These are phyloP conservation scores for Nectriaceae sp. DNA, from an alignment of 2,329 filamentous ascomycete genomes.

Conservation along the genomic window DNA sequence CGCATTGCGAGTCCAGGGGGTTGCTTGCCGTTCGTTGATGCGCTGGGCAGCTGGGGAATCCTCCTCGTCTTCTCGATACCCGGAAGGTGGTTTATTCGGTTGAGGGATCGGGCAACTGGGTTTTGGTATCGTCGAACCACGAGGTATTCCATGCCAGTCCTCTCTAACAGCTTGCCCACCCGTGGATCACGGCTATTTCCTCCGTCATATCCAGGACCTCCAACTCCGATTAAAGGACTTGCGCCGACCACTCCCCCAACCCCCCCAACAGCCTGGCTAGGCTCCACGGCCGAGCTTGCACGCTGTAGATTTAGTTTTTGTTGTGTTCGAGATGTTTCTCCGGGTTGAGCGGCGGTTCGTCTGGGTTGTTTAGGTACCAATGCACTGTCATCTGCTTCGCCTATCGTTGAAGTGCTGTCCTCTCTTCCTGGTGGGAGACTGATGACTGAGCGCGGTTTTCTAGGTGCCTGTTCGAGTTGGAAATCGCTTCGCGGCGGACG, in stretches of 20 bases:
- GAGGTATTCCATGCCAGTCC: conserved; percentile 72
- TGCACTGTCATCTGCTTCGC: conserved; percentile 45
- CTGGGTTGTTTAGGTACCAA: conserved; percentile 47
- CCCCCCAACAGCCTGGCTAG: conserved; percentile 47
- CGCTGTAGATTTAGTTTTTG: conserved; percentile 76
- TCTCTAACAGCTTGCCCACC: conserved; percentile 65
- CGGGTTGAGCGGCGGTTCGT: conserved; percentile 43
- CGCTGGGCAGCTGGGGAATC: conserved; percentile 46
- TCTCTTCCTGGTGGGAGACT: conserved; percentile 33
- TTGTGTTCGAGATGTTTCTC: conserved; percentile 67
- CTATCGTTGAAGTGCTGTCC: conserved; percentile 16
- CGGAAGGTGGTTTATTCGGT: conserved; percentile 47
- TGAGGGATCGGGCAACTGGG: conserved; percentile 65
- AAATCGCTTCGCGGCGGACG: conserved; percentile 35
- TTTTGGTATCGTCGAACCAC: conserved; percentile 74
- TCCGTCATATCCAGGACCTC: conserved; percentile 57
- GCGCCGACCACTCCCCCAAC: conserved; percentile 42
- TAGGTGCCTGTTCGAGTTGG: conserved; percentile 35
- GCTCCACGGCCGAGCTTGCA: conserved; percentile 71
- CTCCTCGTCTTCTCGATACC: conserved; percentile 51
- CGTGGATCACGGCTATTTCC: conserved; percentile 58
- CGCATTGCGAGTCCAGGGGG: conserved; percentile 32
- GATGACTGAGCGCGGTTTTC: conserved; percentile 45
- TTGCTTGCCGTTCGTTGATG: conserved; percentile 40
- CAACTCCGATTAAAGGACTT: conserved; percentile 53